Evolutionary conservation across 2,329 filamentous ascomycete species (phyloP).

Genomic region (Colletotrichum falcatum): DNA sequence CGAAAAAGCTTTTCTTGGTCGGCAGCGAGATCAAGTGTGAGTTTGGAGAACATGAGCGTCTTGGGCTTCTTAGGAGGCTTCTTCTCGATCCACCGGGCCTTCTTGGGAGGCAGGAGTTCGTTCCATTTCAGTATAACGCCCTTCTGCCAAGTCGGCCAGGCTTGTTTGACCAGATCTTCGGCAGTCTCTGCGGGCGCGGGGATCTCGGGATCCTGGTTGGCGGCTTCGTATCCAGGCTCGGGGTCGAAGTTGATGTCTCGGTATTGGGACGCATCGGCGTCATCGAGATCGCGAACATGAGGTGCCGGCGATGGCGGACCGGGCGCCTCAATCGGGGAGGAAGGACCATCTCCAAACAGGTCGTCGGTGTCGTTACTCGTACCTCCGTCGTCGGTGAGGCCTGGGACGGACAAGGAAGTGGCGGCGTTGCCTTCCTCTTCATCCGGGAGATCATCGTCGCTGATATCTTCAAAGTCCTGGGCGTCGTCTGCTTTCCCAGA

Average conservation of each 20-base stretch:
- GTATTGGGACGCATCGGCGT: slow-evolving; percentile 52
- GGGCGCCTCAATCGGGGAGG: slow-evolving; percentile 60
- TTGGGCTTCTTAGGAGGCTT: slow-evolving; percentile 83
- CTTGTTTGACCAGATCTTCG: slow-evolving; percentile 80
- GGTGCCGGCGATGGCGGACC: slow-evolving; percentile 59
- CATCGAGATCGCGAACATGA: slow-evolving; percentile 56
- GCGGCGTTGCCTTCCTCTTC: slow-evolving; percentile 70
- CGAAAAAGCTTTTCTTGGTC: slow-evolving; percentile 91
- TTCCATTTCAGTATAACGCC: slow-evolving; percentile 83
- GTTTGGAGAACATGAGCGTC: slow-evolving; percentile 85
- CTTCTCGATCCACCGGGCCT: slow-evolving; percentile 82
- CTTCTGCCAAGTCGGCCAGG: slow-evolving; percentile 85
- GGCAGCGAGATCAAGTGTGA: slow-evolving; percentile 85
- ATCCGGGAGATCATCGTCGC: slow-evolving; percentile 90
- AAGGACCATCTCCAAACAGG: slow-evolving; percentile 73
- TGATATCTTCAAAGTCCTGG: slow-evolving; percentile 89
- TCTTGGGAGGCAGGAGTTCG: slow-evolving; percentile 84
- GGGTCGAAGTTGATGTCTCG: slow-evolving; percentile 62
- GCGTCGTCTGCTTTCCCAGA: slow-evolving; percentile 92
- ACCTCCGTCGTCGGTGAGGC: slow-evolving; percentile 69
- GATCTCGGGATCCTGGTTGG: slow-evolving; percentile 71
- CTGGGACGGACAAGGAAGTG: slow-evolving; percentile 62
- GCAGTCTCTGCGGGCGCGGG: slow-evolving; percentile 79
- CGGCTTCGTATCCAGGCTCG: slow-evolving; percentile 55
- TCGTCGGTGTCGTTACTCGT: slow-evolving; percentile 73